Evolutionary conservation across 1,284 basidiomycete species (phyloP).

Genomic region (Leccinum variabile): DNA sequence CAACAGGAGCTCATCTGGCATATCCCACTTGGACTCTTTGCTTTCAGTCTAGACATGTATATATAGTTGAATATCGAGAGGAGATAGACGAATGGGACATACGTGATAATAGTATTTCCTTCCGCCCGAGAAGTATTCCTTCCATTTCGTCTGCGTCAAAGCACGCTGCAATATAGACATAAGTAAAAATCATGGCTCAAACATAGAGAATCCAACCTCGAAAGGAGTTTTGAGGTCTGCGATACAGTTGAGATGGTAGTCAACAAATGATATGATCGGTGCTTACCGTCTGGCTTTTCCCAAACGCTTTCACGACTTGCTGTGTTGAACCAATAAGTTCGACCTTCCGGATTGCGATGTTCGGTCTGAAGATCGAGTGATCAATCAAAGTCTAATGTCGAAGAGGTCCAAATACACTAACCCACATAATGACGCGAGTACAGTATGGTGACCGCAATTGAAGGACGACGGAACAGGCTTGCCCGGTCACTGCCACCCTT

Average conservation of each 20-base stretch:
- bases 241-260: slow-evolving; percentile 15
- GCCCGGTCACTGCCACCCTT: slow-evolving; percentile 11
- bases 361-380: slow-evolving; percentile 52
- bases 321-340: slow-evolving; percentile 87
- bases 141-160: slow-evolving; percentile 86
- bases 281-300: slow-evolving; percentile 82
- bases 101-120: slow-evolving; percentile 94
- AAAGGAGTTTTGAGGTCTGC: slow-evolving; percentile 81
- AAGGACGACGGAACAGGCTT: slow-evolving; percentile 4
- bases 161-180: slow-evolving; percentile 58
- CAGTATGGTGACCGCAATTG: background rate
- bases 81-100: slow-evolving; percentile 25
- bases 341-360: slow-evolving; percentile 80
- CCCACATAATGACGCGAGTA: slow-evolving; percentile 28
- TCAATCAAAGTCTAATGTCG: slow-evolving; percentile 5
- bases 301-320: slow-evolving; percentile 77
- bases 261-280: slow-evolving; percentile 17
- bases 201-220: slow-evolving; percentile 55
- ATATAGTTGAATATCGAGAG: background rate
- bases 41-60: slow-evolving; percentile 58
- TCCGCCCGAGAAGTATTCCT: slow-evolving; percentile 88
- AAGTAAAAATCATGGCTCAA: slow-evolving; percentile 5
- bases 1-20: slow-evolving; percentile 84
- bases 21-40: slow-evolving; percentile 94
- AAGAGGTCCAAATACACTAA: slow-evolving; percentile 22